Conservation (phyloP, 2,329 filamentous ascomycete genomes). For the Atkinsonella texensis region DNA sequence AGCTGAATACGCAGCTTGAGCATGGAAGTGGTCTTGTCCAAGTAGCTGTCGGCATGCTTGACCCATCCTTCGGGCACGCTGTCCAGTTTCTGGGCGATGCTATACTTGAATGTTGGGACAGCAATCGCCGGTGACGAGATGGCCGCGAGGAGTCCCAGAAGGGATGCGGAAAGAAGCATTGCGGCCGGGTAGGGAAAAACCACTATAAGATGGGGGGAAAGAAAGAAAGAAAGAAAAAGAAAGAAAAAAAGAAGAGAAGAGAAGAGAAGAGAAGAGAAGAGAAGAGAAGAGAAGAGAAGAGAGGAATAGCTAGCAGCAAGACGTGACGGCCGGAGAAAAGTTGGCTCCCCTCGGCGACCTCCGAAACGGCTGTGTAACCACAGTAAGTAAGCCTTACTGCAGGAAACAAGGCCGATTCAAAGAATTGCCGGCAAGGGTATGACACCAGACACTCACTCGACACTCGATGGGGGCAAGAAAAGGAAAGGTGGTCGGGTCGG, state of each 20-base stretch:
- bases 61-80: constrained; percentile 4
- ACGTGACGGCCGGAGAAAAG: no score
- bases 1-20: constrained; percentile 5
- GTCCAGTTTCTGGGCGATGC: constrained; percentile 1
- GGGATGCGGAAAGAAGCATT: not conserved
- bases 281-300: no score
- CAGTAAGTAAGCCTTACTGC: not conserved
- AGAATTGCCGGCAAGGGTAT: no score
- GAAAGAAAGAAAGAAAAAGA: no score
- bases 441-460: no score
- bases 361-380: not conserved
- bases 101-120: not conserved
- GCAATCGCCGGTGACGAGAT: not conserved
- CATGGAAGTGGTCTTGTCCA: constrained; percentile 3
- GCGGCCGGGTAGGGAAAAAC: not conserved
- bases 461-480: no score
- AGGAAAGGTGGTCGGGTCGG: no score
- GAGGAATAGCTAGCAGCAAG: no score
- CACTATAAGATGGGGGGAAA: no score
- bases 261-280: no score
- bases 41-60: not conserved
- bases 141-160: not conserved
- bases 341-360: no score
- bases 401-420: not conserved
- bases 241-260: no score